phyloP scores from a whole-genome alignment of 208 protist species.

The Kentomonas sorsogonicus region DNA sequence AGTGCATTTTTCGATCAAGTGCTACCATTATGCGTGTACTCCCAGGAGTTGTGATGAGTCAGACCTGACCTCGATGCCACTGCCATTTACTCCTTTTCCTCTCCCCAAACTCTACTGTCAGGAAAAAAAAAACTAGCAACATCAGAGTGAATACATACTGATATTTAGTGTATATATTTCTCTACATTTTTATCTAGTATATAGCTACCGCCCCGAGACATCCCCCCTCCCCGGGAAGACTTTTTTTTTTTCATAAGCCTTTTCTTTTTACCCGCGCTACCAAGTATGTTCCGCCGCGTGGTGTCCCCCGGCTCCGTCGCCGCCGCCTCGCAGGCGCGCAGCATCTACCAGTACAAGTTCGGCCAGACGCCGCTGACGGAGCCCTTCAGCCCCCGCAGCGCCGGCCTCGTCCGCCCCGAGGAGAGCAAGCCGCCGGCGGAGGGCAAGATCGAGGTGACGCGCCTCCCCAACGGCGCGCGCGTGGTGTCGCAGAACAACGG shows the following conservation, averaged over 20 bases:
- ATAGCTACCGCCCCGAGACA: no score
- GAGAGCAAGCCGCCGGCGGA: background rate
- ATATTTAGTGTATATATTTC: background rate
- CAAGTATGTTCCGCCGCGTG: constrained; percentile 48
- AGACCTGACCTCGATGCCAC: no score
- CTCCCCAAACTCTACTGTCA: no score
- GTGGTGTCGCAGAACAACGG: constrained; percentile 75
- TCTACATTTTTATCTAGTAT: background rate
- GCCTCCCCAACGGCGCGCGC: constrained; percentile 72
- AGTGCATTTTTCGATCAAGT: background rate
- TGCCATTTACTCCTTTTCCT: no score
- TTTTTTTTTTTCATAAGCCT: background rate
- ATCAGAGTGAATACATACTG: background rate
- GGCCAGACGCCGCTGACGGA: constrained; percentile 52
- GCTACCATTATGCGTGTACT: no score
- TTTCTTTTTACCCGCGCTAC: constrained; percentile 3
- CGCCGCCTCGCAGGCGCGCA: constrained; percentile 26
- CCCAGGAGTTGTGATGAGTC: no score
- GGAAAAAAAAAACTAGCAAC: background rate
- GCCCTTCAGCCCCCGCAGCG: constrained; percentile 24
- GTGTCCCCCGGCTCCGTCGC: constrained; percentile 15
- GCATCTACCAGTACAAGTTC: constrained; percentile 78
- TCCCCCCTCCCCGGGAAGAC: no score
- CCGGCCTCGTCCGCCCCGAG: background rate
- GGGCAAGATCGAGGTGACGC: constrained; percentile 58